phyloP scores from a whole-genome alignment of 306 rosid genomes.

The Clitoria ternatea region DNA sequence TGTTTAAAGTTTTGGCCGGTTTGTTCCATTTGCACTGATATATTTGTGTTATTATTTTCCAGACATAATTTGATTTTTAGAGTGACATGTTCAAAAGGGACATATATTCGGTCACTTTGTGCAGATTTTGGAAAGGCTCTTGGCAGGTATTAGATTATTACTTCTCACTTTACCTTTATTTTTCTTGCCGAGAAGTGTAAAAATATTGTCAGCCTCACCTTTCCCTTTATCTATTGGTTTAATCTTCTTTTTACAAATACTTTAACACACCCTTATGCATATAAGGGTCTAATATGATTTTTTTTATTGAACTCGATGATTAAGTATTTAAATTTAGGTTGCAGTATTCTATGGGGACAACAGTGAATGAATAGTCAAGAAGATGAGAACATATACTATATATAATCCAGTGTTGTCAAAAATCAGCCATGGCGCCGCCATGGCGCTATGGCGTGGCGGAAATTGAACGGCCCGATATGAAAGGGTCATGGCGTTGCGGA shows the following conservation, averaged over 20 bases:
- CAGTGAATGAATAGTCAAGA: neutral
- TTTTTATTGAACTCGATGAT: neutral
- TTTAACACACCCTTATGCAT: too few species aligned
- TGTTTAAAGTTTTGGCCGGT: neutral
- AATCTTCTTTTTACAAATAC: too few species aligned
- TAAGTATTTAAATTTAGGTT: neutral
- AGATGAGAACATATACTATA: slow-evolving; percentile 4
- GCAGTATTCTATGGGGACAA: neutral
- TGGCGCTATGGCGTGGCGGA: too few species aligned
- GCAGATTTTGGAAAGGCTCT: slow-evolving; percentile 93
- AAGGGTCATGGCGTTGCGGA: too few species aligned
- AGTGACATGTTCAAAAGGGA: slow-evolving; percentile 88
- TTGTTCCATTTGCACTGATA: neutral
- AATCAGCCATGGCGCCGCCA: too few species aligned
- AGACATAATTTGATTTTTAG: slow-evolving; percentile 93
- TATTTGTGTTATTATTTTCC: slow-evolving; percentile 27
- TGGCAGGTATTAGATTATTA: slow-evolving; percentile 60
- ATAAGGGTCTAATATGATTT: neutral
- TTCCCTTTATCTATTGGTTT: too few species aligned
- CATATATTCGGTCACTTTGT: slow-evolving; percentile 87
- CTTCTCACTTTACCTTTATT: neutral
- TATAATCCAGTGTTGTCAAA: too few species aligned
- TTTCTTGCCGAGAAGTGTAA: neutral
- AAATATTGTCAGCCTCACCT: neutral
- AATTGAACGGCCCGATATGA: too few species aligned